Percentiles rank a stretch among this genome's conserved stretches.
Conservation (phyloP, 2,329 filamentous ascomycete genomes). For the Xenoacremonium recifei region DNA sequence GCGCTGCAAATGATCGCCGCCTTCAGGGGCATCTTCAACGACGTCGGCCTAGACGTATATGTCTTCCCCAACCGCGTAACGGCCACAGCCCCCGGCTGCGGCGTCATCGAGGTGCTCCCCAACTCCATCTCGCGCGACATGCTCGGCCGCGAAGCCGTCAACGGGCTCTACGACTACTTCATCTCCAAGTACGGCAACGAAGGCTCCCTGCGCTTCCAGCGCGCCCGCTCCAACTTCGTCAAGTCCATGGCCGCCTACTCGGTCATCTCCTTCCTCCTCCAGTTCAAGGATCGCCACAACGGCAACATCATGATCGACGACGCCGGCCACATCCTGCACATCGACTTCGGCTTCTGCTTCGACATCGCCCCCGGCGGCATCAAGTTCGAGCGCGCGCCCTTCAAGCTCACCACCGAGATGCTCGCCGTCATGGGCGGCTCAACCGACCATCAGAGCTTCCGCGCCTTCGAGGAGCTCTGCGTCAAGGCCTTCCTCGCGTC, state of each 20-base stretch:
- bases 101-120: conserved; percentile 95
- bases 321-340: conserved; percentile 94
- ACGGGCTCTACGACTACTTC: conserved; percentile 98
- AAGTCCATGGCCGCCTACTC: conserved; percentile 99
- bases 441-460: conserved; percentile 81
- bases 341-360: conserved; percentile 99
- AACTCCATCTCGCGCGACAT: conserved; percentile 99
- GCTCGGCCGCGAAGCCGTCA: conserved; percentile 96
- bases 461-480: conserved; percentile 94
- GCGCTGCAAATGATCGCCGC: conserved; percentile 97
- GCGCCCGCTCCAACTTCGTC: conserved; percentile 94
- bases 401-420: conserved; percentile 98
- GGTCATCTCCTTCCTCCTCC: conserved; percentile 91
- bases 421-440: conserved; percentile 96
- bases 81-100: conserved; percentile 93
- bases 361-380: conserved; percentile 97
- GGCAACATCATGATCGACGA: conserved; percentile 99
- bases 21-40: conserved; percentile 95
- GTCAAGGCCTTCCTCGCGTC: conserved; percentile 92
- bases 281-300: conserved; percentile 99
- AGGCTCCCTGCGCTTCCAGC: conserved; percentile 91
- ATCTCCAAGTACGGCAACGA: conserved; percentile 96
- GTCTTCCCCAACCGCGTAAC: conserved; percentile 97
- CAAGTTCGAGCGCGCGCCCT: conserved; percentile 95
- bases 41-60: conserved; percentile 90